phyloP scores from a whole-genome alignment of 495 filamentous ascomycete species.

The Lentithecium fluviatile region DNA sequence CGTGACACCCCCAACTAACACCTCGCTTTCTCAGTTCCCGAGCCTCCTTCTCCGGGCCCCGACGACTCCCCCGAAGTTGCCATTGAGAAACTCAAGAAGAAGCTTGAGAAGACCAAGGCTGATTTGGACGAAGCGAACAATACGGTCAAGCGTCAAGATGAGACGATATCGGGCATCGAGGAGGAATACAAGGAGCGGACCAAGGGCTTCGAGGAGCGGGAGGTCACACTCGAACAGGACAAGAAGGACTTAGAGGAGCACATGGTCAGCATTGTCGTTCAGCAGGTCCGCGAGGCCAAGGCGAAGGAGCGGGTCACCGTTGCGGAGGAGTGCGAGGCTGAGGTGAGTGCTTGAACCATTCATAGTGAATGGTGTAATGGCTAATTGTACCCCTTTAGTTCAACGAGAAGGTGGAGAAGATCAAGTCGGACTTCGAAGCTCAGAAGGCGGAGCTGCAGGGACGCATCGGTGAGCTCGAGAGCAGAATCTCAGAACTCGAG shows the following conservation, averaged over 20 bases:
- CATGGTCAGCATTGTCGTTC: constrained; percentile 36
- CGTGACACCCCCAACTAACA: not conserved
- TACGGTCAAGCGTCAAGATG: constrained; percentile 25
- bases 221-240: constrained; percentile 22
- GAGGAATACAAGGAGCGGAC: constrained; percentile 11
- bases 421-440: constrained; percentile 8
- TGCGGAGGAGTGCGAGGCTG: constrained; percentile 17
- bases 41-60: constrained; percentile 16
- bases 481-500: not conserved
- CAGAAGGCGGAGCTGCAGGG: not conserved
- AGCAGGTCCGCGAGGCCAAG: constrained; percentile 36
- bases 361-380: too few species aligned
- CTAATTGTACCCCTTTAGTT: too few species aligned
- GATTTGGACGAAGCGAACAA: constrained; percentile 65
- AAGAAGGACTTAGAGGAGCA: constrained; percentile 35
- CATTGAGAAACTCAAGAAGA: constrained; percentile 53
- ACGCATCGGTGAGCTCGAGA: constrained; percentile 5
- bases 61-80: constrained; percentile 23
- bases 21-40: constrained; percentile 1
- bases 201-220: constrained; percentile 23
- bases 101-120: constrained; percentile 48
- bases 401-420: not conserved
- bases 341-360: too few species aligned
- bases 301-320: constrained; percentile 26
- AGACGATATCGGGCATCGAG: constrained; percentile 19